These are phyloP conservation scores for Stentor roeselii DNA, from an alignment of 73 alveolate genomes.

Conservation along the genomic window DNA sequence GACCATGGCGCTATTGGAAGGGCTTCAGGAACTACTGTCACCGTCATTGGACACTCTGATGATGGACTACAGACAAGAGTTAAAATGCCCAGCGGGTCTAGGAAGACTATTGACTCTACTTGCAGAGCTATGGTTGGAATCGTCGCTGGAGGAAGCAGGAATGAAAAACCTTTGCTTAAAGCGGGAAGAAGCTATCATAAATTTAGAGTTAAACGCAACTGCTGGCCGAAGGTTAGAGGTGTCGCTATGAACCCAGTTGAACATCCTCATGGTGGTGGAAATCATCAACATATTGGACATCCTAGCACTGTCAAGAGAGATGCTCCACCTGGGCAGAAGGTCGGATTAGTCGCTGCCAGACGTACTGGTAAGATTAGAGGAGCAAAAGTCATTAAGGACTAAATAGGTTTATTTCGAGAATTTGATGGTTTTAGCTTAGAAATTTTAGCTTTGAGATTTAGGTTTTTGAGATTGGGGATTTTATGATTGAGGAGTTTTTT, in stretches of 20 bases:
- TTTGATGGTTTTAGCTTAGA: too few relatives aligned
- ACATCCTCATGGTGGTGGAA: slow-evolving; percentile 99
- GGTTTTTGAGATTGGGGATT: too few relatives aligned
- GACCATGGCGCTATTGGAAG: slow-evolving; percentile 92
- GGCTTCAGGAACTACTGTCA: slow-evolving; percentile 88
- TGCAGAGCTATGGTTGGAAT: slow-evolving; percentile 96
- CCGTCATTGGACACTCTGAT: slow-evolving; percentile 87
- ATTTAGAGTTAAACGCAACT: slow-evolving; percentile 83
- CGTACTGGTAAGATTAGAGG: slow-evolving; percentile 40
- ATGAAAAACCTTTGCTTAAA: slow-evolving; percentile 93
- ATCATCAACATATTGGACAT: slow-evolving; percentile 96
- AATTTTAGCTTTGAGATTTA: too few relatives aligned
- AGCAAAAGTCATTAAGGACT: too few relatives aligned
- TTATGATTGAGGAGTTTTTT: too few relatives aligned
- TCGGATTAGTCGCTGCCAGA: slow-evolving; percentile 40
- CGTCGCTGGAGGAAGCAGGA: slow-evolving; percentile 97
- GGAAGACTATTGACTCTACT: slow-evolving; percentile 69
- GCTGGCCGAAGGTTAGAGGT: slow-evolving; percentile 96
- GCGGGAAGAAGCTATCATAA: slow-evolving; percentile 91
- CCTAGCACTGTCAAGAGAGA: slow-evolving; percentile 91
- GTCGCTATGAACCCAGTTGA: slow-evolving; percentile 98
- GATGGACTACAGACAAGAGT: slow-evolving; percentile 76
- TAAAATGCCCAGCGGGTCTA: slow-evolving; percentile 89
- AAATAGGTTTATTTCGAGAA: too few relatives aligned
- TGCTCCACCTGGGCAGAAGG: slow-evolving; percentile 86